phyloP scores from a whole-genome alignment of 139 green algal genomes.

The Picochlorum sp. region DNA sequence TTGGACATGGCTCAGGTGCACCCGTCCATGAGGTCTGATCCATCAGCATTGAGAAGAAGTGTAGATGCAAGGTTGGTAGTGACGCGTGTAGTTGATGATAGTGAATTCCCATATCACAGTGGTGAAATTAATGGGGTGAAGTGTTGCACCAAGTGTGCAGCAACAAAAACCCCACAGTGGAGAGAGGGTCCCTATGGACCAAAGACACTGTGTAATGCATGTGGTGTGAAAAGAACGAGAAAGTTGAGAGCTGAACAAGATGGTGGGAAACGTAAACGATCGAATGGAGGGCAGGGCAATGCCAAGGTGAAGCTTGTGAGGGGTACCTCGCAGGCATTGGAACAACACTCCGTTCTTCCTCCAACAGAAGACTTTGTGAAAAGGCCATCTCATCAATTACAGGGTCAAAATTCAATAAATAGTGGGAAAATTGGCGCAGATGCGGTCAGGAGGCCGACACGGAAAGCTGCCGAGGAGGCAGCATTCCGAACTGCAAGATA shows the following conservation, averaged over 20 bases:
- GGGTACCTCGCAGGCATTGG: neutral
- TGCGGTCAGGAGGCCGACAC: conserved; percentile 8
- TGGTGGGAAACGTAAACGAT: conserved; percentile 22
- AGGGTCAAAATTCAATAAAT: neutral
- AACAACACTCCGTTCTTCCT: conserved; percentile 4
- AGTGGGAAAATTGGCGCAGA: conserved; percentile 1
- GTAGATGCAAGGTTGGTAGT: too few relatives aligned
- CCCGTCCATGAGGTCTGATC: too few relatives aligned
- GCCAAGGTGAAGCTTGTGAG: neutral
- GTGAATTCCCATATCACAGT: conserved; percentile 12
- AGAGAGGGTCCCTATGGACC: conserved; percentile 44
- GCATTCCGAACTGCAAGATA: conserved; percentile 25
- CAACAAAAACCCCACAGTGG: conserved; percentile 48
- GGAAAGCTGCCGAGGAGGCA: conserved; percentile 34
- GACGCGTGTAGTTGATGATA: too few relatives aligned
- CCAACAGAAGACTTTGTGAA: conserved; percentile 13
- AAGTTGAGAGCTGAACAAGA: conserved; percentile 38
- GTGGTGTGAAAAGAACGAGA: conserved; percentile 34
- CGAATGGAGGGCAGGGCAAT: neutral
- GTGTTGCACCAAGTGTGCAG: conserved; percentile 44
- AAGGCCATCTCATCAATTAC: conserved; percentile 15
- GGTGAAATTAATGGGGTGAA: conserved; percentile 26
- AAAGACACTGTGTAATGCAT: conserved; percentile 55
- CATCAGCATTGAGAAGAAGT: too few relatives aligned
- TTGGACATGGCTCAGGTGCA: too few relatives aligned